Base-by-base conservation (phyloP, 164 flowering plant species). In the Echeveria elegans region DNA sequence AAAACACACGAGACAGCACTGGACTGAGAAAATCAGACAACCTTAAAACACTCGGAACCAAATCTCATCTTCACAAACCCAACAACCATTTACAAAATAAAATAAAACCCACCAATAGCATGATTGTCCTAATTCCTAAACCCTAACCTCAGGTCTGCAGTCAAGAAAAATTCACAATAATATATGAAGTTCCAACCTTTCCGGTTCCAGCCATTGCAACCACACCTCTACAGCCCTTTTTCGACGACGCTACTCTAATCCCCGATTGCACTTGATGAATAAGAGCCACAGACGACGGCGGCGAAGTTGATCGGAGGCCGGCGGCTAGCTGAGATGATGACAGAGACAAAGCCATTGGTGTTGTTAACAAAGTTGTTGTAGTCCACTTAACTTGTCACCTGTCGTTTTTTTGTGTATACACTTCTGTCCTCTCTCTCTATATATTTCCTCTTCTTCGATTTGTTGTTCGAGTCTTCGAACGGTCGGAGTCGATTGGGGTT, bases 191-290 rank as follows among this genome's bases (percentile, higher is more conserved):
- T 67, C 23, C 12, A 52, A 87, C 98, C 89, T 86, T 88, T 65
- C 94, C 92, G 15, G 96, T 70, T 70, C 89, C 94, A 40, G 94
- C 96, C 98, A 93, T 93, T 68, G 97, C 64, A 15, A 82, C 87
- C 41, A 82, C 88, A 45, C 79, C 85, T 28, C 82, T 74, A 74
- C 76, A 70, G 64, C 76, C 73, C 43, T 75, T 75, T 5, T 73
- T 75, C 18, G 69, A 68, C 61, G 80, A 64, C 28, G 90, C 76
- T 71, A 83, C 50, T 16, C 81, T 83, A 67, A 86, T 77, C 45
- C 76, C 79, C 32, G 89, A 77, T 48, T 76, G 70, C 72, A 78
- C 67, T 56, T 72, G 80, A 16, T 53, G 60, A 24, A 12, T 14
- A 11, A 53, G 31, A 4, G 60, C 28, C 30, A 26, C 60, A 1